These are phyloP conservation scores for Candida dubliniensis DNA, from an alignment of 1,139 yeast species.

Conservation along the genomic window DNA sequence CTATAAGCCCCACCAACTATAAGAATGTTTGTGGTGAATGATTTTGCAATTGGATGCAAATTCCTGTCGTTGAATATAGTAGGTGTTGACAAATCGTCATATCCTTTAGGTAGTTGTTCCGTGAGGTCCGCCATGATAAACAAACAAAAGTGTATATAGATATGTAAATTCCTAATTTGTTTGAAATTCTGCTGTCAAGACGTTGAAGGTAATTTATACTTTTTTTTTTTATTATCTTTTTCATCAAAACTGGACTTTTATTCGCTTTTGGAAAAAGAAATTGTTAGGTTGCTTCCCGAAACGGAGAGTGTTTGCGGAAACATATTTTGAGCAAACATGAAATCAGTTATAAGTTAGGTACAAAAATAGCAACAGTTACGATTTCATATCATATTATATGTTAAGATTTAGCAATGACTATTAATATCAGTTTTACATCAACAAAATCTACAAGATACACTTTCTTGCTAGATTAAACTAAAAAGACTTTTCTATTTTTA, in stretches of 20 bases:
- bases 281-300: not conserved
- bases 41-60: not conserved
- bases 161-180: too few species aligned
- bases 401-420: too few species aligned
- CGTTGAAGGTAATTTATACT: not conserved
- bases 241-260: constrained; percentile 6
- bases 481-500: too few species aligned
- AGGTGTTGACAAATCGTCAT: not conserved
- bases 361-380: too few species aligned
- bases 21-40: constrained; percentile 34
- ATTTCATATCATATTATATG: too few species aligned
- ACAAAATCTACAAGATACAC: too few species aligned
- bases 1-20: constrained; percentile 56
- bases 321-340: not conserved
- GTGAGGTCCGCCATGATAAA: not conserved
- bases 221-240: constrained; percentile 13
- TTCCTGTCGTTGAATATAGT: not conserved
- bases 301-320: not conserved
- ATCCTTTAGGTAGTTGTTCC: not conserved
- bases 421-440: too few species aligned
- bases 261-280: not conserved
- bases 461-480: too few species aligned
- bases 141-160: too few species aligned
- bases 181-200: not conserved
- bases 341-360: too few species aligned